Conservation (phyloP, 495 filamentous ascomycete species). For the Jackrogersella minutella region DNA sequence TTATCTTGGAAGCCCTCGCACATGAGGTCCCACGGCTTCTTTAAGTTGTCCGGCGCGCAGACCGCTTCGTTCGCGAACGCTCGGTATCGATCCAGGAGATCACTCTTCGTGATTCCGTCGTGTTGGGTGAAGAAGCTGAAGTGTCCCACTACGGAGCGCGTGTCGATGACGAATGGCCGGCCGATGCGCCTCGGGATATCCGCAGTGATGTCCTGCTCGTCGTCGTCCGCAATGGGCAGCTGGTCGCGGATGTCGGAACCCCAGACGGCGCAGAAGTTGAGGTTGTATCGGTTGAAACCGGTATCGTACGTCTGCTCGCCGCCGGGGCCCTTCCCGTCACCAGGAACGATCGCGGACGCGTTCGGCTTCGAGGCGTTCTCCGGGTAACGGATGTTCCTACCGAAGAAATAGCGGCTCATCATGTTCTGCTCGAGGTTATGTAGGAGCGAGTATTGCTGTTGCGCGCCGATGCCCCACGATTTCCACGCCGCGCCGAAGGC, state of each 20-base stretch:
- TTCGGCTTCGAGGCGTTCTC: slow-evolving; percentile 32
- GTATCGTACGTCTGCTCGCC: slow-evolving; percentile 56
- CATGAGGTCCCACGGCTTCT: slow-evolving; percentile 40
- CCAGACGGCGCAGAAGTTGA: slow-evolving; percentile 60
- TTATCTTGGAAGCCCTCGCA: slow-evolving; percentile 24
- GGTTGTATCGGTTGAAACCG: slow-evolving; percentile 53
- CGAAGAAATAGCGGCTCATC: slow-evolving; percentile 60
- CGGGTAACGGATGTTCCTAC: slow-evolving; percentile 36
- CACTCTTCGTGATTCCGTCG: slow-evolving; percentile 55
- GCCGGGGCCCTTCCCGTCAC: slow-evolving; percentile 28
- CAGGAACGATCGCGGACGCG: slow-evolving; percentile 15
- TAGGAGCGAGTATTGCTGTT: slow-evolving; percentile 65
- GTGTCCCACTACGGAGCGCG: slow-evolving; percentile 61
- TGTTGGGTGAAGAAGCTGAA: slow-evolving; percentile 54
- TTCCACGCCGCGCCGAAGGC: slow-evolving; percentile 48
- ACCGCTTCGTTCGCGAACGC: slow-evolving; percentile 60
- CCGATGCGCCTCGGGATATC: slow-evolving; percentile 39
- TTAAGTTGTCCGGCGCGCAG: slow-evolving; percentile 38
- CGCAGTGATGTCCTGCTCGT: slow-evolving; percentile 44
- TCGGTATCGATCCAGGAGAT: slow-evolving; percentile 60
- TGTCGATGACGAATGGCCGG: slow-evolving; percentile 58
- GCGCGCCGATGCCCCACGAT: slow-evolving; percentile 61
- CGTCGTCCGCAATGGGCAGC: slow-evolving; percentile 45
- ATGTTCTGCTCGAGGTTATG: slow-evolving; percentile 59
- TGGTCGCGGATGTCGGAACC: slow-evolving; percentile 52